Base-by-base conservation (phyloP, 257 asterid genomes). In the Paraleonurus japonicus region DNA sequence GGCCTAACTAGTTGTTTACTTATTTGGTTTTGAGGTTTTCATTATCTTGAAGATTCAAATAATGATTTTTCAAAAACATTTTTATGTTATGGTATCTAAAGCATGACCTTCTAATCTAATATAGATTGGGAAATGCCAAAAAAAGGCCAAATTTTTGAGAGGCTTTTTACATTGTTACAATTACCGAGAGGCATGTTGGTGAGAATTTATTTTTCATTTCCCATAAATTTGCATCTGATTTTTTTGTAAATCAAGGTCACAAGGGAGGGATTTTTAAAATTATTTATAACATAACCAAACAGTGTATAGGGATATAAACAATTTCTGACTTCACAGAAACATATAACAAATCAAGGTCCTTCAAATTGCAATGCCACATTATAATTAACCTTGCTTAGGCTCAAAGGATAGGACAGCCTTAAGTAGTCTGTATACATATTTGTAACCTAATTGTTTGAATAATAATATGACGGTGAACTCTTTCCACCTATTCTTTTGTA, bases 361-460 rank as follows among this genome's bases (percentile, higher is more conserved):
- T 74, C 39, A 37, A 33, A 3, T 35, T 24, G 35, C 47, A 15
- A n/a, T 51, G 60, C 77, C 47, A n/a, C 61, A 43, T 26, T 39
- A 13, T 16, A 5, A 28, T 15, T 16, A 55, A 17, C n/a, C 54
- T 61, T 53, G 47, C 62, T 54, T 51, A 7, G 30, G 55, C 35
- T 48, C 54, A 50, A 39, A 37, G 9, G 61, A 16, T 39, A 50
- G 20, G 69, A 27, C 61, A 75, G 66, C 41, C 5, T 13, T 43
- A 67, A 24, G 33, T 60, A 50, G 60, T 61, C 74, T 61, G 53
- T 54, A 71, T 9, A 22, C 50, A 19, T 26, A 10, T 62, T 45
- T 5, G 54, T 11, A 48, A 48, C 23, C 16, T 47, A 16, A 47
- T 47, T 5, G 39, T 51, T 17, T 45, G 50, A 61, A 50, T 33